A percentile compares a stretch with the other conserved stretches of the same genome.
phyloP scores from a whole-genome alignment of 2,329 filamentous ascomycete genomes.

The Byssothecium circinans region DNA sequence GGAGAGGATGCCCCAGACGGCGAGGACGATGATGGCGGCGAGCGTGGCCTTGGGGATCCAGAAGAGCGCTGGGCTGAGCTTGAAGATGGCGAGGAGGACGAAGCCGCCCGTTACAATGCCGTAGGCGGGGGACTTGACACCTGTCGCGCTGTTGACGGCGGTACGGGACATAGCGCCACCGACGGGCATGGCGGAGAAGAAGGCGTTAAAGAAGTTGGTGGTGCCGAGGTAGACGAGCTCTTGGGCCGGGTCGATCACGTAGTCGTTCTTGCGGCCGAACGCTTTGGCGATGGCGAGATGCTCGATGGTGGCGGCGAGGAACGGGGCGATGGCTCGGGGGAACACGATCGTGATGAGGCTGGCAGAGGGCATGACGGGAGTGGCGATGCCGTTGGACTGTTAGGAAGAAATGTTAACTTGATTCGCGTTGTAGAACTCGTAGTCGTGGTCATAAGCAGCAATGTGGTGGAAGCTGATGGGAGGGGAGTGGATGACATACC shows the following conservation, averaged over 20 bases:
- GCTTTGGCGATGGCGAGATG: slow-evolving; percentile 67
- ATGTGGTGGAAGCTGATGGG: not conserved
- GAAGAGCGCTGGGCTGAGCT: slow-evolving; percentile 62
- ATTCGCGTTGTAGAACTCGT: not conserved
- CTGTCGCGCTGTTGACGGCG: slow-evolving; percentile 66
- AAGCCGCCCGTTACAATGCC: slow-evolving; percentile 63
- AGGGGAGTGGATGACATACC: too few relatives aligned
- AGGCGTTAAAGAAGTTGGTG: slow-evolving; percentile 65
- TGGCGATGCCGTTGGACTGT: slow-evolving; percentile 54
- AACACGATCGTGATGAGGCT: slow-evolving; percentile 58
- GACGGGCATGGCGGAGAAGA: slow-evolving; percentile 67
- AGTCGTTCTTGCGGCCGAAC: slow-evolving; percentile 64
- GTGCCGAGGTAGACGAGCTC: slow-evolving; percentile 66
- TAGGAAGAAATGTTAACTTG: not conserved
- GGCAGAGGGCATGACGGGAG: slow-evolving; percentile 52
- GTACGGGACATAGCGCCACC: slow-evolving; percentile 69
- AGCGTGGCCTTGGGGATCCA: slow-evolving; percentile 70
- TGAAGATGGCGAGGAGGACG: slow-evolving; percentile 64
- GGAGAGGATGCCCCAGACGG: slow-evolving; percentile 64
- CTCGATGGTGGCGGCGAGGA: slow-evolving; percentile 63
- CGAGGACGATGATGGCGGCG: slow-evolving; percentile 67
- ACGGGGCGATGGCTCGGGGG: slow-evolving; percentile 59
- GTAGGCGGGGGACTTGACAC: slow-evolving; percentile 63
- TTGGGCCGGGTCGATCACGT: slow-evolving; percentile 65
- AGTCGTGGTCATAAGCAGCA: not conserved